phyloP scores from a whole-genome alignment of 2,329 filamentous ascomycete species.

The Onygena corvina region DNA sequence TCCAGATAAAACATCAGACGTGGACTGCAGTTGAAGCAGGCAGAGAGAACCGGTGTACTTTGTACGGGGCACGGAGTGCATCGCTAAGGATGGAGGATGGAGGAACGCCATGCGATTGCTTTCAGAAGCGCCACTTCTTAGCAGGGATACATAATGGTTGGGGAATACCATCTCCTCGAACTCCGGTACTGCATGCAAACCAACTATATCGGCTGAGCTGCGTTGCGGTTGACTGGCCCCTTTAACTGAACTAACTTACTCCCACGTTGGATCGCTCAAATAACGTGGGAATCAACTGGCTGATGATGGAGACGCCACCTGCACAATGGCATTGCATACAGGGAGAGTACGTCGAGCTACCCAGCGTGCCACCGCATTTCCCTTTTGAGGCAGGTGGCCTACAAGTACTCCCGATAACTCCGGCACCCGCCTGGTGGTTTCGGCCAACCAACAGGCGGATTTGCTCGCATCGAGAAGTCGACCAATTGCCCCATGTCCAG shows the following conservation, averaged over 20 bases:
- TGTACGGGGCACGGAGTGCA: no score
- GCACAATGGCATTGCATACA: not conserved
- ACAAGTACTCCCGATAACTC: no score
- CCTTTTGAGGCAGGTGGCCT: no score
- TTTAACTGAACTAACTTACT: not conserved
- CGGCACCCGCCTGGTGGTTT: no score
- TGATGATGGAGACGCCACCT: not conserved
- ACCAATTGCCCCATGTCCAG: no score
- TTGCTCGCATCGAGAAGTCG: no score
- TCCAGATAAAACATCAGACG: not conserved
- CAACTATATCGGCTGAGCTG: not conserved
- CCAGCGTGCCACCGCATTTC: not conserved
- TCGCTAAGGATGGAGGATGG: no score
- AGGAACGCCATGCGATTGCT: not conserved
- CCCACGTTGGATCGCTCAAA: not conserved
- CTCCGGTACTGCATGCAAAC: not conserved
- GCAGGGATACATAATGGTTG: no score
- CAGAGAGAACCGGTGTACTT: not conserved
- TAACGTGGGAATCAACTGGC: not conserved
- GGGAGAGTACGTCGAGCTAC: not conserved
- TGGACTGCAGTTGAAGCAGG: not conserved
- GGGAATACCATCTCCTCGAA: not conserved
- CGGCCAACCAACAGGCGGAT: no score
- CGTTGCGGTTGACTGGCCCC: not conserved
- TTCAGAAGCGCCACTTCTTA: not conserved